Evolutionary conservation across 331 rosid genomes (phyloP).

Genomic region (Cucumis variabilis): DNA sequence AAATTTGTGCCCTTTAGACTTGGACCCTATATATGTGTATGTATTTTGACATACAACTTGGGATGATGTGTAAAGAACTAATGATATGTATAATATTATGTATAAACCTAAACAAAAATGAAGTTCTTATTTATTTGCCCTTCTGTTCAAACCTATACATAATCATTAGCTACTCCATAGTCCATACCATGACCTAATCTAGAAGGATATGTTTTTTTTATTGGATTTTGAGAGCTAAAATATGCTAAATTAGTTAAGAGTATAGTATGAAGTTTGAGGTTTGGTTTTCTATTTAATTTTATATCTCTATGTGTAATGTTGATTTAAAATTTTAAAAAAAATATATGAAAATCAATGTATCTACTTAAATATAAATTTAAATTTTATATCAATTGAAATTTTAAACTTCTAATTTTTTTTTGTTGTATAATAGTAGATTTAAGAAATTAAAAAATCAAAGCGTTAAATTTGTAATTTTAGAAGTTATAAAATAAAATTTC

Average conservation of each 20-base stretch:
- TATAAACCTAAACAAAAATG: neutral
- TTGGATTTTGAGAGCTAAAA: neutral
- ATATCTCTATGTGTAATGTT: too few species aligned
- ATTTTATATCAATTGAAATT: too few species aligned
- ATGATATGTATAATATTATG: neutral
- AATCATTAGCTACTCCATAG: neutral
- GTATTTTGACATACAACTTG: neutral
- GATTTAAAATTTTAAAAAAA: too few species aligned
- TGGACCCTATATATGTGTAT: neutral
- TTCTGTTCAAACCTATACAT: neutral
- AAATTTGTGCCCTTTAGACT: conserved; percentile 3
- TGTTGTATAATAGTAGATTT: too few species aligned
- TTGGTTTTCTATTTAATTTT: too few species aligned
- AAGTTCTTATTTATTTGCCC: neutral
- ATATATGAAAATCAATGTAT: too few species aligned
- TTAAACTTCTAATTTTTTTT: too few species aligned
- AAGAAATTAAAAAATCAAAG: too few species aligned
- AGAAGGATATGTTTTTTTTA: neutral
- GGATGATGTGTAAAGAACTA: neutral
- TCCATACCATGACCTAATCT: neutral
- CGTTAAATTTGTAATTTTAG: too few species aligned
- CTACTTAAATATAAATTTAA: too few species aligned
- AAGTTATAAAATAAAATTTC: too few species aligned
- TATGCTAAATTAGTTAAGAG: neutral
- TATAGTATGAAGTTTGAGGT: too few species aligned